Conservation (phyloP, 306 rosid species). For the Glycyrrhiza uralensis region DNA sequence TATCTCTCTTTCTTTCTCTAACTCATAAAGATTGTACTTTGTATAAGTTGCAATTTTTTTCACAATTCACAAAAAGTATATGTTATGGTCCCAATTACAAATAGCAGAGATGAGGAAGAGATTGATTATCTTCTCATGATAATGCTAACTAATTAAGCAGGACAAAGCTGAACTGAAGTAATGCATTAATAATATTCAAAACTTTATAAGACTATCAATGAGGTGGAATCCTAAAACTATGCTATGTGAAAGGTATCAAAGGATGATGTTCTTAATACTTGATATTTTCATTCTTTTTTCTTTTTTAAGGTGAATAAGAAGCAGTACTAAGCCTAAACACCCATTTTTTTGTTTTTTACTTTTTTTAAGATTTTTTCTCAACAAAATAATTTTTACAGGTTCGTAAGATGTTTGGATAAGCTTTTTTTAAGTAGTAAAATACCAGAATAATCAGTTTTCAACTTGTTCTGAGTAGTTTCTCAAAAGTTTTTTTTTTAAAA, state of each 20-base stretch:
- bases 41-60: neutral
- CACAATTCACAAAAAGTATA: neutral
- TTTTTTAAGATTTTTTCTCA: no score
- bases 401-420: no score
- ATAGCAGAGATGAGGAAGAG: slow-evolving; percentile 1
- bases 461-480: no score
- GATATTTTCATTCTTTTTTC: neutral
- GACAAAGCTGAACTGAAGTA: neutral
- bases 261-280: neutral
- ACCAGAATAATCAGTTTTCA: no score
- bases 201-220: neutral
- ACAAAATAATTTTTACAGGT: no score
- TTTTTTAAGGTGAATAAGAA: neutral
- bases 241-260: neutral
- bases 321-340: neutral
- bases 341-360: no score
- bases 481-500: no score
- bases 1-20: neutral
- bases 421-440: no score
- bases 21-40: neutral
- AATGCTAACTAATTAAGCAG: slow-evolving; percentile 16
- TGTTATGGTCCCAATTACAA: slow-evolving; percentile 5
- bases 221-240: neutral
- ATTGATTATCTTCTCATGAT: slow-evolving; percentile 15
- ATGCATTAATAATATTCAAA: neutral